Percentiles rank a stretch among this genome's conserved stretches.
These are phyloP conservation scores for Ascocoryne sarcoides DNA, from an alignment of 2,329 filamentous ascomycete genomes.

Conservation along the genomic window DNA sequence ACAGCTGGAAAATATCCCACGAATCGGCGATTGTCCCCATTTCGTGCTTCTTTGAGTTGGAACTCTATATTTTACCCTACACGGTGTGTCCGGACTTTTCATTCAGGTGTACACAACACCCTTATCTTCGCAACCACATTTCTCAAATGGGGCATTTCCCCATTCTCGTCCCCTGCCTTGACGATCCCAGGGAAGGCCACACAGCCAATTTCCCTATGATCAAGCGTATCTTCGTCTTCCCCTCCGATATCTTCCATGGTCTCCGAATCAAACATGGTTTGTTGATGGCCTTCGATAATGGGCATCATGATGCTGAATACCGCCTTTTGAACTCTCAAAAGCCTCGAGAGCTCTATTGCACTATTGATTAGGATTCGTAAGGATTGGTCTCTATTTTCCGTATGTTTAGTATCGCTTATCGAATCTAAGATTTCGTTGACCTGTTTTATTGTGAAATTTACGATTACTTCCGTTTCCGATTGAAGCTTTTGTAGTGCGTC, in stretches of 20 bases:
- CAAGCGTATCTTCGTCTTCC: slow-evolving; percentile 46
- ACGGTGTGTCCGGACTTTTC: slow-evolving; percentile 7
- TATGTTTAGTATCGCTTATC: slow-evolving; percentile 30
- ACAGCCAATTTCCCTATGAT: slow-evolving; percentile 47
- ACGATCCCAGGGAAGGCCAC: slow-evolving; percentile 56
- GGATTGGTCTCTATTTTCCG: slow-evolving; percentile 40
- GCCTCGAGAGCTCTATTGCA: slow-evolving; percentile 47
- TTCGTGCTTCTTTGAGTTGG: not conserved
- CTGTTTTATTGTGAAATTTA: slow-evolving; percentile 36
- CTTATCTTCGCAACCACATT: slow-evolving; percentile 60
- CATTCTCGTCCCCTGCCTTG: slow-evolving; percentile 57
- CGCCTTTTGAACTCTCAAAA: slow-evolving; percentile 50
- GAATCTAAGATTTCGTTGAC: slow-evolving; percentile 42
- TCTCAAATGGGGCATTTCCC: slow-evolving; percentile 48
- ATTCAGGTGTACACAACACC: slow-evolving; percentile 43
- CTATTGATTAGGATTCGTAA: slow-evolving; percentile 44
- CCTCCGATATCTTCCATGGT: slow-evolving; percentile 61
- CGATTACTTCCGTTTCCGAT: slow-evolving; percentile 35
- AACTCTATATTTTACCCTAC: not conserved
- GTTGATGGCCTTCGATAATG: slow-evolving; percentile 40
- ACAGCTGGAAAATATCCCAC: too few relatives aligned
- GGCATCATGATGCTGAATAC: slow-evolving; percentile 49
- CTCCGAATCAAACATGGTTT: slow-evolving; percentile 44
- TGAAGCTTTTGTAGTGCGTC: slow-evolving; percentile 40
- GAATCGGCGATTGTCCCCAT: not conserved